These are phyloP conservation scores for Karstenula rhodostoma DNA, from an alignment of 2,329 filamentous ascomycete genomes.

Conservation along the genomic window DNA sequence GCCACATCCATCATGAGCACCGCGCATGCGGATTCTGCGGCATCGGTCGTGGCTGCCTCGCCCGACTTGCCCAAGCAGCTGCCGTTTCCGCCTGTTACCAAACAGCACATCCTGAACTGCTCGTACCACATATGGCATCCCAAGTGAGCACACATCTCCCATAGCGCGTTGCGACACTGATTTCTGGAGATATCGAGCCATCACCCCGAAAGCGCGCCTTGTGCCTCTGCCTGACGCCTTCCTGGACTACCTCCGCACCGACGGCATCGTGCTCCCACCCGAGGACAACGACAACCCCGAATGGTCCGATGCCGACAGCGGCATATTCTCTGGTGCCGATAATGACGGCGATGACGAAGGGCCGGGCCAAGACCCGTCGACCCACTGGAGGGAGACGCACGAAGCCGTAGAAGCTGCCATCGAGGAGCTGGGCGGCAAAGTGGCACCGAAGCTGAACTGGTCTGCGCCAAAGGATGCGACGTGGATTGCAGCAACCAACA, in stretches of 20 bases:
- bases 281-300: constrained; percentile 61
- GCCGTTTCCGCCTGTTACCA: constrained; percentile 83
- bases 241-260: constrained; percentile 85
- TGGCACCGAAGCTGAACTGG: constrained; percentile 96
- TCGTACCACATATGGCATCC: constrained; percentile 94
- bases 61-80: constrained; percentile 50
- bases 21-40: constrained; percentile 8
- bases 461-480: constrained; percentile 94
- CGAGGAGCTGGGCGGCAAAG: constrained; percentile 80
- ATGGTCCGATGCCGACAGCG: constrained; percentile 61
- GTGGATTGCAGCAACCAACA: constrained; percentile 89
- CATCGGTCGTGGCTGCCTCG: constrained; percentile 23
- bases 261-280: constrained; percentile 87
- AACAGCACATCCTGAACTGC: constrained; percentile 89
- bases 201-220: constrained; percentile 85
- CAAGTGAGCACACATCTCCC: constrained; percentile 56
- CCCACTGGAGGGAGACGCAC: constrained; percentile 75
- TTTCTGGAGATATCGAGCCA: constrained; percentile 70
- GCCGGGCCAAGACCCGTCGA: constrained; percentile 68
- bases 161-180: neutral
- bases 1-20: constrained; percentile 33
- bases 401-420: constrained; percentile 79
- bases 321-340: constrained; percentile 58
- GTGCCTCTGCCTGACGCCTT: constrained; percentile 80
- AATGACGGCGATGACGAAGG: constrained; percentile 63